phyloP scores from a whole-genome alignment of 345 rosid species.

The Dimocarpus longan region DNA sequence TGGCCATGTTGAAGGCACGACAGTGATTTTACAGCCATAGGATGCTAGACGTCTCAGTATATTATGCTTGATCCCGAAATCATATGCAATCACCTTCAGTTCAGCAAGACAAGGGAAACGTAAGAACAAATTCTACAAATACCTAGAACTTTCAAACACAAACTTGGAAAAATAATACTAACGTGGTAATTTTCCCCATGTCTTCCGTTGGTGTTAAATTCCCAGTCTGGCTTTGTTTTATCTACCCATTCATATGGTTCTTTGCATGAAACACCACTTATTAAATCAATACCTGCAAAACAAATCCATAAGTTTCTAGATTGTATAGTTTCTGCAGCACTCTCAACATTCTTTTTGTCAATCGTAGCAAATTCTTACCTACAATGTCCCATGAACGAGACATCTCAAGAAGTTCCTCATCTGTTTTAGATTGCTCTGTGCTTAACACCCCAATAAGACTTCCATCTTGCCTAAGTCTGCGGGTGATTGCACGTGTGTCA shows the following conservation, averaged over 20 bases:
- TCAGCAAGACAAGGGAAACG: conserved; percentile 13
- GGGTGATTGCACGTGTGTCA: conserved; percentile 95
- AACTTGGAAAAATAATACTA: conserved; percentile 32
- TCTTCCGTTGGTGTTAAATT: conserved; percentile 52
- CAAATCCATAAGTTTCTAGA: conserved; percentile 18
- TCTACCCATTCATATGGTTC: conserved; percentile 85
- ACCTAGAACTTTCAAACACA: conserved; percentile 3
- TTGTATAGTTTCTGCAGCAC: background rate
- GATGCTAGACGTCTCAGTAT: conserved; percentile 82
- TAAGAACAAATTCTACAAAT: conserved; percentile 19
- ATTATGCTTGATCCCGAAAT: conserved; percentile 95
- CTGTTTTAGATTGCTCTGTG: conserved; percentile 75
- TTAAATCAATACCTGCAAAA: conserved; percentile 78
- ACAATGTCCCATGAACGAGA: conserved; percentile 91
- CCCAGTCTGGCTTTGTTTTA: conserved; percentile 76
- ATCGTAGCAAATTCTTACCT: conserved; percentile 39
- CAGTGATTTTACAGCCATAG: conserved; percentile 83
- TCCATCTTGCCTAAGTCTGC: conserved; percentile 91
- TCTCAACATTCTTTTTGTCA: background rate
- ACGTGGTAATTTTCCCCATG: conserved; percentile 54
- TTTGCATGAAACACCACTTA: conserved; percentile 77
- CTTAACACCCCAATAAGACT: conserved; percentile 95
- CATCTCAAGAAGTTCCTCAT: conserved; percentile 77
- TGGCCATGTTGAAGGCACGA: conserved; percentile 90
- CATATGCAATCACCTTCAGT: conserved; percentile 80